Evolutionary conservation across 352 stramenopile genomes (phyloP), one percentile per base, ranked within the genome.

Genomic region (Globisporangium mamillatum): DNA sequence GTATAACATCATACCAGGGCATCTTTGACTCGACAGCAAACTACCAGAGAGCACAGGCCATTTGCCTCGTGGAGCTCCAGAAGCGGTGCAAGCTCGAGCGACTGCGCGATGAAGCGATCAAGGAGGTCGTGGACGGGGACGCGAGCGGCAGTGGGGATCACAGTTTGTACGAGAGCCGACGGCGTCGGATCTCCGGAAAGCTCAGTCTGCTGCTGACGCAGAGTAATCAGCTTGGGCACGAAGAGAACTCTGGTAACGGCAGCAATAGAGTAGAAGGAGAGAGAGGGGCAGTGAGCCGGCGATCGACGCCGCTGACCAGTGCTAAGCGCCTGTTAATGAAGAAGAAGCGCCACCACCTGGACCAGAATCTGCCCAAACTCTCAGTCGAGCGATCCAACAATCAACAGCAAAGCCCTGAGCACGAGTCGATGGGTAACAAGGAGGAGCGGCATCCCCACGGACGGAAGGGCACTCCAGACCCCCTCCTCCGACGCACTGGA

Each of bases 51-150:
- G 85, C 84, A 0, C 85, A 92, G 34, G 76, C 82, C 12, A 69
- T 94, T 25, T 91, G 82, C 50, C 75, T 94, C 22, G 84, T 92
- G 2, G 82, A 91, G 60, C 70, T 92, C 29, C 81, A 91, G 68
- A 86, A 81, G 16, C 68, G 74, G 1, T 92, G 82, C 72, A 82
- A 80, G 24, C 70, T 94, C 7, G 81, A 92, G 22, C 73, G 74
- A 29, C 66, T 94, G 54, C 80, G 84, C 6, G 80, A 90, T 36
- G 79, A 92, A 59, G 82, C 84, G 0, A 79, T 91, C 58, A 59
- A 69, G 34, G 82, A 92, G 60, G 75, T 92, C 8, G 55, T 91
- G 0, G 71, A 67, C 14, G 60, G 65, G 12, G 66, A 71, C 4
- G 22, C 6, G 5, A 22, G 44, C 3, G 44, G 16, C 16, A 50